Evolutionary conservation across 208 protist species (phyloP).

Genomic region (Naegleria fowleri): DNA sequence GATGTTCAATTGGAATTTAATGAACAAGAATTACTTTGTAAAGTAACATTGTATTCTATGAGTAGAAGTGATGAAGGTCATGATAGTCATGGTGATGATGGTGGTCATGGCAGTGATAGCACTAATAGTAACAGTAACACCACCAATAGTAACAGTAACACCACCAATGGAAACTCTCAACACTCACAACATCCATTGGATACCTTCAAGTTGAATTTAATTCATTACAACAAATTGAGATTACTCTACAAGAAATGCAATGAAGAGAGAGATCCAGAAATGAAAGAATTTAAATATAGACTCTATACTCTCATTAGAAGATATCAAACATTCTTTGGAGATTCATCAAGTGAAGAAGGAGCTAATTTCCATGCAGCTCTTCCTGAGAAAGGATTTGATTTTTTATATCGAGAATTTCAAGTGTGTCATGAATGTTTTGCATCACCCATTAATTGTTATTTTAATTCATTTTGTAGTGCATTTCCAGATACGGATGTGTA

Average conservation of each 20-base stretch:
- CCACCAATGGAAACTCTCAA: not conserved
- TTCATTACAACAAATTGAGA: conserved; percentile 13
- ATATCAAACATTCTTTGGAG: conserved; percentile 21
- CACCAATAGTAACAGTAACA: not conserved
- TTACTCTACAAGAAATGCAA: conserved; percentile 2
- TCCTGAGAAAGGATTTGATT: conserved; percentile 19
- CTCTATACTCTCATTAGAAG: not conserved
- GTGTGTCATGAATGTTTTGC: conserved; percentile 72
- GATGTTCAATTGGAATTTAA: not conserved
- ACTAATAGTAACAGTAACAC: not conserved
- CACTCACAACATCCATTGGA: not conserved
- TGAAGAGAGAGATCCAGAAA: not conserved
- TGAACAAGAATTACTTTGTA: not conserved
- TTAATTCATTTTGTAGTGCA: conserved; percentile 60
- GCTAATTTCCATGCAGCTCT: conserved; percentile 3
- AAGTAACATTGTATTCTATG: not conserved
- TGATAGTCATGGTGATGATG: no score
- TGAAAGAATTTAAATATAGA: not conserved
- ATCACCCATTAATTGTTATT: conserved; percentile 68
- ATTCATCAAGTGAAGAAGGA: not conserved
- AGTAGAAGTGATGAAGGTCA: no score
- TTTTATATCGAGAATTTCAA: conserved; percentile 38
- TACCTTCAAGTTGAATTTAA: not conserved
- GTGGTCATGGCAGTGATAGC: no score
- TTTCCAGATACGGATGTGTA: conserved; percentile 69